Evolutionary conservation across 805 yeast species (phyloP).

Genomic region (Candida hungchunana): DNA sequence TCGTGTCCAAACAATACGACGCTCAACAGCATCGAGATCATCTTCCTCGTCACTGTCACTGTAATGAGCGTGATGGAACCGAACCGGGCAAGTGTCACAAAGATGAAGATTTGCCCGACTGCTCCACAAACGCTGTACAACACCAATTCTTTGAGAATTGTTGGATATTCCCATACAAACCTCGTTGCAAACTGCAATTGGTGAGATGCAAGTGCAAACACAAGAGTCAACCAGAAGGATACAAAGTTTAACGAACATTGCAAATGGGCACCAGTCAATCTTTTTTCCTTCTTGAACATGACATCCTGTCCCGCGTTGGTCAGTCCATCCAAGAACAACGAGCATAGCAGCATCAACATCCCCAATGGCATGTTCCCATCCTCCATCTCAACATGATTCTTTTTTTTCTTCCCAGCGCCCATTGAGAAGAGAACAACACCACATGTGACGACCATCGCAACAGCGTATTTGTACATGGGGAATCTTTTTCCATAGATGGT

Average conservation of each 20-base stretch:
- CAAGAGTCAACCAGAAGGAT: conserved; percentile 41
- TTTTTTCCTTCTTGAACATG: conserved; percentile 49
- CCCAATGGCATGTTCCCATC: conserved; percentile 50
- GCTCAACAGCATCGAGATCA: conserved; percentile 90
- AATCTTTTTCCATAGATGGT: conserved; percentile 64
- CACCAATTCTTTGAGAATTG: conserved; percentile 53
- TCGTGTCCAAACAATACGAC: conserved; percentile 84
- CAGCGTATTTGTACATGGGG: conserved; percentile 71
- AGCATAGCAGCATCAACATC: conserved; percentile 47
- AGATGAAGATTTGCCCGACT: conserved; percentile 91
- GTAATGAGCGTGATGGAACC: conserved; percentile 85
- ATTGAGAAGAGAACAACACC: conserved; percentile 84
- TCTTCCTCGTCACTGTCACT: conserved; percentile 93
- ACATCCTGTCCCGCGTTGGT: conserved; percentile 94
- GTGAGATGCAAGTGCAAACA: conserved; percentile 42
- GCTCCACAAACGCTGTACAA: conserved; percentile 79
- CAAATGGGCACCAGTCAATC: conserved; percentile 77
- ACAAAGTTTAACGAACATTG: conserved; percentile 67
- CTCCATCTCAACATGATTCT: conserved; percentile 16
- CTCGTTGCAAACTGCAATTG: conserved; percentile 47
- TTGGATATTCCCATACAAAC: conserved; percentile 50
- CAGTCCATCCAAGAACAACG: conserved; percentile 82
- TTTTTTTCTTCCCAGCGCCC: conserved; percentile 34
- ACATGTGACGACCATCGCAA: conserved; percentile 70
- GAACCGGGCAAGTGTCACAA: conserved; percentile 74